These are phyloP conservation scores for Vachellia collinsii DNA, from an alignment of 306 rosid genomes.

Conservation along the genomic window DNA sequence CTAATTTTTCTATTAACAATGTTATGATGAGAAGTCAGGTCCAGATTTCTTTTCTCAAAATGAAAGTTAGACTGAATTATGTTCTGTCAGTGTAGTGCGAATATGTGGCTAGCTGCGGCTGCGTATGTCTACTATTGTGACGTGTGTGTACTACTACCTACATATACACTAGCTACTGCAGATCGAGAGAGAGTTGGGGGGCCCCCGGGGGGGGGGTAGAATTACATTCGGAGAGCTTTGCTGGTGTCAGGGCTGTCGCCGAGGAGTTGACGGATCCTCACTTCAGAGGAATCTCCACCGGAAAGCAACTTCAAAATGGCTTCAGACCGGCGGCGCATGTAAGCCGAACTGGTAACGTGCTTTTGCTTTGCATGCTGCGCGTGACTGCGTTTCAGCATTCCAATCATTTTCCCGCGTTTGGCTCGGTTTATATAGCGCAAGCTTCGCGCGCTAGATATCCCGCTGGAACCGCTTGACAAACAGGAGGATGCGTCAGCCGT, in stretches of 20 bases:
- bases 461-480: slow-evolving; percentile 62
- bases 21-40: not conserved
- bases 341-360: slow-evolving; percentile 39
- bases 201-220: slow-evolving; percentile 10
- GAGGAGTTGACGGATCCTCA: slow-evolving; percentile 71
- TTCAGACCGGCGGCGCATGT: slow-evolving; percentile 64
- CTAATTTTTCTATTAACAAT: not conserved
- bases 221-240: slow-evolving; percentile 94
- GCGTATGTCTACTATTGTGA: not conserved
- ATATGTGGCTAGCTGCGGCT: slow-evolving; percentile 3
- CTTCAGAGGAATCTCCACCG: slow-evolving; percentile 65
- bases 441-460: slow-evolving; percentile 59
- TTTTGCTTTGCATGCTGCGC: slow-evolving; percentile 29
- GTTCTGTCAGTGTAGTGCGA: not conserved
- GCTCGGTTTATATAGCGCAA: slow-evolving; percentile 42
- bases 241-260: slow-evolving; percentile 98
- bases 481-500: slow-evolving; percentile 62
- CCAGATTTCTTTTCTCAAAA: not conserved
- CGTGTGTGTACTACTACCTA: not conserved
- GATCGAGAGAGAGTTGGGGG: slow-evolving; percentile 6
- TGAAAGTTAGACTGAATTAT: not conserved
- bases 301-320: slow-evolving; percentile 75
- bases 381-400: slow-evolving; percentile 19
- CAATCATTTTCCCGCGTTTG: slow-evolving; percentile 34
- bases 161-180: not conserved